These are phyloP conservation scores for Aspergillus spinulosporus DNA, from an alignment of 2,329 filamentous ascomycete genomes.

Conservation along the genomic window DNA sequence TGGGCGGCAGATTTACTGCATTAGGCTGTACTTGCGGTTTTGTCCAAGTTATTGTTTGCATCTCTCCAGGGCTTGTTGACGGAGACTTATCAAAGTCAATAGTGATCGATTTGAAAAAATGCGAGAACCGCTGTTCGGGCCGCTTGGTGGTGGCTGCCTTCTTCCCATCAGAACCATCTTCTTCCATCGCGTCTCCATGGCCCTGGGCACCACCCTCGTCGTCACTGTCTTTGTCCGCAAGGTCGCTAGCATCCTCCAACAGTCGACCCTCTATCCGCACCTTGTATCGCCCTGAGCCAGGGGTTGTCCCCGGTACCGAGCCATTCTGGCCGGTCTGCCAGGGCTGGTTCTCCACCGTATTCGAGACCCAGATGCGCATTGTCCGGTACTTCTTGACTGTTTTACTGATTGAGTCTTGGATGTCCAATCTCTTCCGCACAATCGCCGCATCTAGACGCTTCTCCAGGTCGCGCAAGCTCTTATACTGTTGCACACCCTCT, in stretches of 20 bases:
- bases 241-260: slow-evolving; percentile 67
- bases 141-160: slow-evolving; percentile 29
- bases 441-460: slow-evolving; percentile 86
- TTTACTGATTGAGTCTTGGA: slow-evolving; percentile 76
- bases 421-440: slow-evolving; percentile 89
- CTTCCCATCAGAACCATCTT: slow-evolving; percentile 51
- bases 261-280: slow-evolving; percentile 90
- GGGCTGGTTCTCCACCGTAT: slow-evolving; percentile 89
- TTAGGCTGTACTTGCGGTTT: slow-evolving; percentile 64
- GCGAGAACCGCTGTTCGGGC: slow-evolving; percentile 46
- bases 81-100: slow-evolving; percentile 53
- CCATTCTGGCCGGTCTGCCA: slow-evolving; percentile 93
- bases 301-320: slow-evolving; percentile 45
- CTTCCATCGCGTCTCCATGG: slow-evolving; percentile 58
- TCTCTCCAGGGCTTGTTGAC: slow-evolving; percentile 44
- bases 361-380: slow-evolving; percentile 89
- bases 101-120: slow-evolving; percentile 55
- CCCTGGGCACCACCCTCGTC: slow-evolving; percentile 43
- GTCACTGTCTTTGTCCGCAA: slow-evolving; percentile 52
- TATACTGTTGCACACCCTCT: slow-evolving; percentile 79
- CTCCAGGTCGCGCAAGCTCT: slow-evolving; percentile 81
- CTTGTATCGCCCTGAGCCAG: slow-evolving; percentile 59
- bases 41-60: slow-evolving; percentile 73
- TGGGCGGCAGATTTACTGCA: slow-evolving; percentile 54
- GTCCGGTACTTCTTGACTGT: slow-evolving; percentile 79